Evolutionary conservation across 23 red algal species (phyloP), one percentile per base, ranked within the genome.

Genomic region (Agarophyton chilense): DNA sequence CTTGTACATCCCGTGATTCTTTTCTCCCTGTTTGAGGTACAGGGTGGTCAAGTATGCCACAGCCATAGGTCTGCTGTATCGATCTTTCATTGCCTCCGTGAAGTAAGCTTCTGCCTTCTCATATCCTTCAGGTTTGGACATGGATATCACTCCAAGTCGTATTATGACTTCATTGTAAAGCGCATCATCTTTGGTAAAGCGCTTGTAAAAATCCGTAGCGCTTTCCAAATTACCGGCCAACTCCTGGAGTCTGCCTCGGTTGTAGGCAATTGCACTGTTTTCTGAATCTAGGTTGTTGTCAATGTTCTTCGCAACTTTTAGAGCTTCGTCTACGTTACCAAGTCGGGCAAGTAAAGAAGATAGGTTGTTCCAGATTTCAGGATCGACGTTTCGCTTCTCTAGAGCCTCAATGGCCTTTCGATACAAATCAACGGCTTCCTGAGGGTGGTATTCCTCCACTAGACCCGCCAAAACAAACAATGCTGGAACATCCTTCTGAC

Each of bases 291-390:
- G 45, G 25, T 4, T 53, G 24, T 24, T 35, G 26, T 91, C 88
- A 31, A 91, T 81, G 21, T 91, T 91, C 16, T 68, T 46, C 5
- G 44, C 35, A 18, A 82, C 77, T 38, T 49, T 24, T 36, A 67
- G 16, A 12, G 88, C 88, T 91, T 81, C 88, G 2, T 66, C 76
- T 70, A 91, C 54, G 43, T 39, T 8, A 18, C 88, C 88, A 11
- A 81, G 52, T 2, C 88, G 75, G 11, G 88, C 88, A 18, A 72
- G 58, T 49, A 91, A 50, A 22, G 88, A 81, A 13, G 88, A 74
- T 41, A 82, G 44, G 61, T 91, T 91, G 38, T 62, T 82, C 75
- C 77, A 91, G 34, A 91, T 91, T 39, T 91, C 88, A 58, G 58
- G 75, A 53, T 72, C 76, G 29, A 91, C 64, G 11, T 54, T 71